A percentile compares a stretch with the other conserved stretches of the same genome.
phyloP scores from a whole-genome alignment of 2,329 filamentous ascomycete genomes.

The Botrytis porri region DNA sequence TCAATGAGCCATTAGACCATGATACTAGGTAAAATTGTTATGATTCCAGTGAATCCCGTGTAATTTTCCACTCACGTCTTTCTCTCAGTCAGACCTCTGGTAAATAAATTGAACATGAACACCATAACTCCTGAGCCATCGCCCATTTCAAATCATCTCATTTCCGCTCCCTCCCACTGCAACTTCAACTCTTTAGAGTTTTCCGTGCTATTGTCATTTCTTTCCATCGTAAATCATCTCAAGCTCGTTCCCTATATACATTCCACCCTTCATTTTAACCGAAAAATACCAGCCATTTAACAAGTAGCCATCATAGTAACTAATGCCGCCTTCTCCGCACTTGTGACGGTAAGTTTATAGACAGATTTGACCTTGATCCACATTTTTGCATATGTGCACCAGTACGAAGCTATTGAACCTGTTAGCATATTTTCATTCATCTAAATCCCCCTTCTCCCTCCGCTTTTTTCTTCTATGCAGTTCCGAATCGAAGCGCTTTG shows the following conservation, averaged over 20 bases:
- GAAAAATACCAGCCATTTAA: conserved; percentile 37
- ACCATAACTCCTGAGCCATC: neutral
- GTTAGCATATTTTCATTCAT: neutral
- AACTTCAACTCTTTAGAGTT: neutral
- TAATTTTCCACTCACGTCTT: neutral
- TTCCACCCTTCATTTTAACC: neutral
- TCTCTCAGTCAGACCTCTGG: too few species aligned
- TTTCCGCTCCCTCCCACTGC: neutral
- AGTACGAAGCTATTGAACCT: conserved; percentile 51
- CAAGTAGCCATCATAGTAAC: conserved; percentile 63
- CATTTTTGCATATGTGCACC: conserved; percentile 72
- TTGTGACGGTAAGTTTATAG: conserved; percentile 66
- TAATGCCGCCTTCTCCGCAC: conserved; percentile 68
- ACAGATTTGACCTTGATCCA: conserved; percentile 78
- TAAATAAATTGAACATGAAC: neutral
- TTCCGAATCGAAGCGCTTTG: neutral
- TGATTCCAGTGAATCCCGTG: too few species aligned
- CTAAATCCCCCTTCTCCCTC: neutral
- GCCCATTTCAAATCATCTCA: neutral
- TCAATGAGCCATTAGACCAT: neutral
- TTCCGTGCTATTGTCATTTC: neutral
- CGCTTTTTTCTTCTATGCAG: neutral
- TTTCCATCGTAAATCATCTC: neutral
- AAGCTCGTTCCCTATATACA: neutral
- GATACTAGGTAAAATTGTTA: neutral